A percentile compares a stretch with the other conserved stretches of the same genome.
These are phyloP conservation scores for Hypoxylon sp. DNA, from an alignment of 2,329 filamentous ascomycete species.

Conservation along the genomic window DNA sequence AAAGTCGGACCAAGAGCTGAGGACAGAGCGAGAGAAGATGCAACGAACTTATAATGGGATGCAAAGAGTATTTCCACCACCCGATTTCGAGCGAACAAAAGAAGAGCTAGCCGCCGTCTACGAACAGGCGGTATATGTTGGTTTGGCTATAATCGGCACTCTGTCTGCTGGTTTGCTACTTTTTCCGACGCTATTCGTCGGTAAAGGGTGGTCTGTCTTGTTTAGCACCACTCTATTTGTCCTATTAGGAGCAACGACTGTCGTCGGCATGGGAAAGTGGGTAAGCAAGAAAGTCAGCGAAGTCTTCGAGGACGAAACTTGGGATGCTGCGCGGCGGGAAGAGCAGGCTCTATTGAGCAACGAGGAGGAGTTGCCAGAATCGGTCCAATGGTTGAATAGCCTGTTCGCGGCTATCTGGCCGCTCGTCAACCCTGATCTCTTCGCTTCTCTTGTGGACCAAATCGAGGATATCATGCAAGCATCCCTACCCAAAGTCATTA, in stretches of 20 bases:
- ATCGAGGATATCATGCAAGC: conserved; percentile 87
- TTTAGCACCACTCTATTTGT: conserved; percentile 47
- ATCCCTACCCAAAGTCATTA: conserved; percentile 74
- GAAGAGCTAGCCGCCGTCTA: conserved; percentile 52
- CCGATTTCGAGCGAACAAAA: conserved; percentile 60
- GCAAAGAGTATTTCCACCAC: conserved; percentile 62
- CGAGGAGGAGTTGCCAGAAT: conserved; percentile 70
- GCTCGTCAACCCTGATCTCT: conserved; percentile 80
- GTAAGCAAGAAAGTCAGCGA: conserved; percentile 70
- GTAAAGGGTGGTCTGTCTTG: conserved; percentile 40
- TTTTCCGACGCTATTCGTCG: conserved; percentile 45
- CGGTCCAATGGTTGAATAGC: conserved; percentile 79
- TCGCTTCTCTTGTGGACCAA: conserved; percentile 75
- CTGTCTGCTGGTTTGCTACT: conserved; percentile 46
- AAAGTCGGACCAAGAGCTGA: conserved; percentile 58
- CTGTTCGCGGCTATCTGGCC: conserved; percentile 78
- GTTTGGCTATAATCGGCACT: conserved; percentile 54
- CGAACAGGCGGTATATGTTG: conserved; percentile 55
- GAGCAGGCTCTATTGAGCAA: conserved; percentile 60
- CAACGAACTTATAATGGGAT: conserved; percentile 59
- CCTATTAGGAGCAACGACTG: conserved; percentile 48
- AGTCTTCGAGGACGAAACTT: conserved; percentile 77
- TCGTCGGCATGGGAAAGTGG: conserved; percentile 69
- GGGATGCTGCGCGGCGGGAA: conserved; percentile 72
- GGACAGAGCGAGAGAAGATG: conserved; percentile 53